Base-by-base conservation (phyloP, 139 green algal genomes). In the Chlorella sp. region DNA sequence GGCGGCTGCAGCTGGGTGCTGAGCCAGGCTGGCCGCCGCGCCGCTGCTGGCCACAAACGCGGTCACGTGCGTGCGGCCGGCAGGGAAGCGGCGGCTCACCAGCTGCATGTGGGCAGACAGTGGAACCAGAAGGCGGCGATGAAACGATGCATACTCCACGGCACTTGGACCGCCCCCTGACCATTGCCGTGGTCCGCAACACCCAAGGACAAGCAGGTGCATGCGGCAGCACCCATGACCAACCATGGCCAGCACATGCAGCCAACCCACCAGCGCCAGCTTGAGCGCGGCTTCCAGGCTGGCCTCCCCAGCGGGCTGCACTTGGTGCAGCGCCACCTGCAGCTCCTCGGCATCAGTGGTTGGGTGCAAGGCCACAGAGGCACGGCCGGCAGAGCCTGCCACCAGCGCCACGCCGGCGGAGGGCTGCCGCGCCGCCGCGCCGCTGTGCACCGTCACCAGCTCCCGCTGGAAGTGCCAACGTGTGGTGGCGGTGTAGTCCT, bases 241-340 rank as follows among this genome's bases (percentile, higher is more conserved):
- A 60, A 3, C 46, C 41, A n/a, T n/a, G 70, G 40, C 28, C 16
- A 14, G 4, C 24, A 16, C 44, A 14, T 8, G 73, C 73, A 44
- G 73, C n/a, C 41, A 17, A 17, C 16, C 81, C 34, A 87, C 82
- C 73, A 82, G 73, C 0, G 82, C 82, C 22, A 87, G 60, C 46
- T 87, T 87, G n/a, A 87, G 58, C 8, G 73, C n/a, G 24, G 82
- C 58, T 3, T 32, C 26, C 9, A 82, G 62, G 44, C 60, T 68
- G 44, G 34, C 43, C 30, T 83, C 73, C 7, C 82, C 82, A 6
- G 32, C 58, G 0, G 46, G 58, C n/a, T 20, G 82, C 60, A 82
- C 34, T 1, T 44, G 26, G 3, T 30, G 22, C 43, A 87, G 60
- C n/a, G 82, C 82, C 73, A 68, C n/a, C 73, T 82, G 58, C 43